Evolutionary conservation across 192 early-diverging fungal genomes (phyloP), one percentile per base, ranked within the genome.

Genomic region (Coemansia aciculifera): DNA sequence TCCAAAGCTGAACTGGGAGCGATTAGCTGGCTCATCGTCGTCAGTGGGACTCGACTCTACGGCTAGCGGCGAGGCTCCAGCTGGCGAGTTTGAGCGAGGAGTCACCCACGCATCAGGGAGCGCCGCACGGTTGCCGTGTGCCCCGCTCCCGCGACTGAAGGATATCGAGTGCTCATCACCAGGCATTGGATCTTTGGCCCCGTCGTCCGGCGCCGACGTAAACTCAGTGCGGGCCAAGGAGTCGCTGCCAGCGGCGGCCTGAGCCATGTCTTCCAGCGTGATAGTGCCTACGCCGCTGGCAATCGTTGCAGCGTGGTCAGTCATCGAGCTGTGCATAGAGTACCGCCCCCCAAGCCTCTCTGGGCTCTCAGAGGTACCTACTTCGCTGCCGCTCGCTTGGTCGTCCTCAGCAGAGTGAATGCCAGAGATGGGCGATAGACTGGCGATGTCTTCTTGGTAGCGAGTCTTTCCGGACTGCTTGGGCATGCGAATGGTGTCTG

Each of bases 241-340:
- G 11, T 43, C 48, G 27, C n/a, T 13, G n/a, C 63, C 29, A 63
- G 27, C 36, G 9, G 63, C 63, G 5, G 71, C 74, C n/a, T 59
- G 59, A 17, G 70, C 62, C 66, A 74, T 67, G 38, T 74, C 72
- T 17, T 74, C 70, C 15, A 77, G 62, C 52, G 75, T 72, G 27
- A 77, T 72, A 4, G 75, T 72, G 21, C 75, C 75, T 24, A 62
- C 70, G 43, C 69, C 63, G n/a, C 62, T 71, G 32, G 63, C 24
- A 32, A 39, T 71, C 6, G 69, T 60, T 23, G 63, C 52, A 3
- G 32, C 69, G 23, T 56, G 64, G 24, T 65, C 69, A n/a, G 69
- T 59, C 9, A 15, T 32, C 13, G 42, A 56, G 15, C 69, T 71
- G 15, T 43, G 40, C 23, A 37, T 42, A 19, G 62, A 59, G 23